Evolutionary conservation across 2,329 filamentous ascomycete species (phyloP).

Genomic region (Fusarium sp.): DNA sequence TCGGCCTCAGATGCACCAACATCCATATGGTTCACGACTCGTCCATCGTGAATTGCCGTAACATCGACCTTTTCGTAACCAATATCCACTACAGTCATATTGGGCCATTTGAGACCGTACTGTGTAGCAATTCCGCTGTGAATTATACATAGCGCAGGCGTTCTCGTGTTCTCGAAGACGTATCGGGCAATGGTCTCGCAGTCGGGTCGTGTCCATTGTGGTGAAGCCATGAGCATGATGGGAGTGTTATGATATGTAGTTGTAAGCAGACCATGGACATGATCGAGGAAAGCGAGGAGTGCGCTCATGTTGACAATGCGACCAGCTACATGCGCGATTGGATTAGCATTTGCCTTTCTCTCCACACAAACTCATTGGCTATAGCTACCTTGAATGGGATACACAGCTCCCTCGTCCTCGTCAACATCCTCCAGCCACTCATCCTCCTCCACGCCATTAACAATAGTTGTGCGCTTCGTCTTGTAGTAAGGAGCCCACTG

Average conservation of each 20-base stretch:
- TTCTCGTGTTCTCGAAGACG: conserved; percentile 97
- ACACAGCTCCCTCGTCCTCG: conserved; percentile 88
- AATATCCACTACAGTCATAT: conserved; percentile 89
- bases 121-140: conserved; percentile 89
- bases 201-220: conserved; percentile 89
- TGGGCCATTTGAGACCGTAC: conserved; percentile 80
- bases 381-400: conserved; percentile 75
- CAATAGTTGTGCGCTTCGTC: conserved; percentile 69
- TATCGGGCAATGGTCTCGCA: conserved; percentile 91
- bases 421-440: conserved; percentile 90
- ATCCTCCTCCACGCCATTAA: conserved; percentile 64
- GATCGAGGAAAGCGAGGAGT: conserved; percentile 91
- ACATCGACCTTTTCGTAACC: conserved; percentile 93
- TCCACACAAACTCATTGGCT: neutral
- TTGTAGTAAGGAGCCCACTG: conserved; percentile 82
- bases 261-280: conserved; percentile 89
- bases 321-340: conserved; percentile 64
- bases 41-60: conserved; percentile 86
- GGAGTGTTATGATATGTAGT: conserved; percentile 97
- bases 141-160: conserved; percentile 89
- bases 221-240: conserved; percentile 88
- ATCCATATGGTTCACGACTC: conserved; percentile 74
- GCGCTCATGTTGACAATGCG: conserved; percentile 90
- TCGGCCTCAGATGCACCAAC: conserved; percentile 66
- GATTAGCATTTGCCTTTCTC: conserved; percentile 23